Percentiles rank a stretch among this genome's conserved stretches.
Conservation (phyloP, 179 eudicot genomes). For the Camellia oleifera region DNA sequence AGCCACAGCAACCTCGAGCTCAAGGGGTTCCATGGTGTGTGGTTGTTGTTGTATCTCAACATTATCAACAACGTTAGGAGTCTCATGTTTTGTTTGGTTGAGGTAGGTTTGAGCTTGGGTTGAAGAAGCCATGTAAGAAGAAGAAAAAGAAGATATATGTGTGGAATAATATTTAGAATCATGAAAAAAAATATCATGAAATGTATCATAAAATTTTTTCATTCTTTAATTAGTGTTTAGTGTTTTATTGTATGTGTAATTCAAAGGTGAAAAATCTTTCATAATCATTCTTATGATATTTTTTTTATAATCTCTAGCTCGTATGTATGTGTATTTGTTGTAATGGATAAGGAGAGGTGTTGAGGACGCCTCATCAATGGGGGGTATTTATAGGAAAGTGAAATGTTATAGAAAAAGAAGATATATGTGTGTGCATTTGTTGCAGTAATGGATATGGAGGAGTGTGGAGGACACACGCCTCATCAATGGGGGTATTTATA, state of each 20-base stretch:
- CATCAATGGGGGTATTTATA: background rate
- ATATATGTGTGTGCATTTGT: no score
- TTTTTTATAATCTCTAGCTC: no score
- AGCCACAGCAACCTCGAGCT: constrained; percentile 12
- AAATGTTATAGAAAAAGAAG: no score
- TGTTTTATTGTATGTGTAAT: no score
- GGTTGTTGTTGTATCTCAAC: background rate
- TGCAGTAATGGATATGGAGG: background rate
- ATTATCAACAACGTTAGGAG: background rate
- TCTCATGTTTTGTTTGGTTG: background rate
- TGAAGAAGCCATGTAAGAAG: background rate
- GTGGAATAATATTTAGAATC: no score
- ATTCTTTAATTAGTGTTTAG: no score
- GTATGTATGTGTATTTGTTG: no score
- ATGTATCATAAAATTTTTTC: no score
- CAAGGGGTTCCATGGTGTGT: no score
- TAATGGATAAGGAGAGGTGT: background rate
- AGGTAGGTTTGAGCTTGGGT: background rate
- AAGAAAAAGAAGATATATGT: background rate
- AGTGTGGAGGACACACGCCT: background rate
- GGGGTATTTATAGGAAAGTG: background rate
- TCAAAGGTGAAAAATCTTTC: no score
- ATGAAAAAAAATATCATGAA: no score
- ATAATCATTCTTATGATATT: no score
- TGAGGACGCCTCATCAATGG: background rate